A percentile compares a stretch with the other conserved stretches of the same genome.
Evolutionary conservation across 495 filamentous ascomycete genomes (phyloP).

Genomic region (Penicillium argentinense): DNA sequence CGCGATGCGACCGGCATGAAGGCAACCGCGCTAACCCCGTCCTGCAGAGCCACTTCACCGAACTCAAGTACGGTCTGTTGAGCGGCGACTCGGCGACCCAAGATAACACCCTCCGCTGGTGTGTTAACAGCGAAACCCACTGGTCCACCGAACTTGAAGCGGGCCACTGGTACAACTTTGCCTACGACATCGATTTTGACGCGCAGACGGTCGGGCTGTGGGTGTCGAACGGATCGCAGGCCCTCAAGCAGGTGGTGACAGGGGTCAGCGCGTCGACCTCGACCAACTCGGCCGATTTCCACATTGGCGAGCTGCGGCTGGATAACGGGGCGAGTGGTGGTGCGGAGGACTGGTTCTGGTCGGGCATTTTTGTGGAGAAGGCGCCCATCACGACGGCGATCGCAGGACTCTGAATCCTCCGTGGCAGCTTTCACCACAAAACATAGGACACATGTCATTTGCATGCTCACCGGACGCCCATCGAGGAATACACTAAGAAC

Average conservation of each 20-base stretch:
- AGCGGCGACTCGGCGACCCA: constrained; percentile 37
- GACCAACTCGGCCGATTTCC: constrained; percentile 73
- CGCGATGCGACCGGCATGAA: neutral
- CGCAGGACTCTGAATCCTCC: no score
- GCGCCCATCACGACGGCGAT: constrained; percentile 60
- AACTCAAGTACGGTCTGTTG: constrained; percentile 64
- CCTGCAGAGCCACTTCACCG: constrained; percentile 68
- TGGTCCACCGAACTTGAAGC: constrained; percentile 54
- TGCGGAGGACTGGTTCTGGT: constrained; percentile 70
- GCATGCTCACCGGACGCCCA: no score
- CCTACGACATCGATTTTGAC: constrained; percentile 62
- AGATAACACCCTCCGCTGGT: constrained; percentile 55
- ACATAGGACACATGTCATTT: no score
- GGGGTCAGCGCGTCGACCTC: constrained; percentile 58
- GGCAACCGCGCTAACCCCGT: constrained; percentile 5
- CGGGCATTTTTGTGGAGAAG: constrained; percentile 68
- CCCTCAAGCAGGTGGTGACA: constrained; percentile 55
- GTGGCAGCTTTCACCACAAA: no score
- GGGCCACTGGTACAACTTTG: constrained; percentile 71
- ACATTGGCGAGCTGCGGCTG: constrained; percentile 68
- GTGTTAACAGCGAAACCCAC: constrained; percentile 49
- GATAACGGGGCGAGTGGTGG: constrained; percentile 54
- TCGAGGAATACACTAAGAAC: no score
- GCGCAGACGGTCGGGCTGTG: constrained; percentile 63
- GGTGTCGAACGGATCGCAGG: constrained; percentile 60